phyloP scores from a whole-genome alignment of 768 basidiomycete genomes.

The Rubroboletus pulcherrimus region DNA sequence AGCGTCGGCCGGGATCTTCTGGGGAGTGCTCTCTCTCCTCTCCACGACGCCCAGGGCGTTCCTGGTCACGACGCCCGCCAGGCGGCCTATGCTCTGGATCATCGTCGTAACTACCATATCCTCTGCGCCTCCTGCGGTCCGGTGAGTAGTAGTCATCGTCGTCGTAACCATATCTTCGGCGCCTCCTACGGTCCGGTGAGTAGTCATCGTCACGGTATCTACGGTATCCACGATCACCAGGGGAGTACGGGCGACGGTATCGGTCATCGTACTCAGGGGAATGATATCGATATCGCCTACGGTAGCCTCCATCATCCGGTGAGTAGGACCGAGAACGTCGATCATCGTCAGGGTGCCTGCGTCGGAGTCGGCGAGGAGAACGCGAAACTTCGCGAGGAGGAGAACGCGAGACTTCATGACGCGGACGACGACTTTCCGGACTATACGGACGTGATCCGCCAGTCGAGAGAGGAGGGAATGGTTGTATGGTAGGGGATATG shows the following conservation, averaged over 20 bases:
- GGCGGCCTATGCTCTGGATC: constrained; percentile 9
- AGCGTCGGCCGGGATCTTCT: constrained; percentile 8
- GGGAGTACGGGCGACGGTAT: constrained; percentile 14
- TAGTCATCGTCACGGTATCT: constrained; percentile 9
- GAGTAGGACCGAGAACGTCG: constrained; percentile 25
- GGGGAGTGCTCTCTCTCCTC: constrained; percentile 1
- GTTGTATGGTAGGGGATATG: constrained; percentile 27
- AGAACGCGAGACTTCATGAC: constrained; percentile 1
- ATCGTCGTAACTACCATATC: constrained; percentile 1
- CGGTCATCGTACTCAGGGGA: constrained; percentile 13
- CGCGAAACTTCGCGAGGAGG: constrained; percentile 9
- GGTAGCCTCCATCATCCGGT: constrained; percentile 8
- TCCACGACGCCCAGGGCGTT: not conserved
- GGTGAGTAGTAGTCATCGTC: constrained; percentile 13
- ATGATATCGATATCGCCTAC: constrained; percentile 7
- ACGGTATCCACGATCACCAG: constrained; percentile 14
- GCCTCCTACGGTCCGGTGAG: constrained; percentile 13
- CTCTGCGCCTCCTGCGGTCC: constrained; percentile 4
- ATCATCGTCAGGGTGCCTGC: constrained; percentile 3
- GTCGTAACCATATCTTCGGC: not conserved
- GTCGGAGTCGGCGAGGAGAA: constrained; percentile 3
- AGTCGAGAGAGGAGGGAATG: constrained; percentile 9
- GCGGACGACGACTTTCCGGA: not conserved
- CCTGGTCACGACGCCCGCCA: no score
- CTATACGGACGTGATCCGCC: constrained; percentile 13